These are phyloP conservation scores for Oryza punctata DNA, from an alignment of 176 grass and related monocot species.

Conservation along the genomic window DNA sequence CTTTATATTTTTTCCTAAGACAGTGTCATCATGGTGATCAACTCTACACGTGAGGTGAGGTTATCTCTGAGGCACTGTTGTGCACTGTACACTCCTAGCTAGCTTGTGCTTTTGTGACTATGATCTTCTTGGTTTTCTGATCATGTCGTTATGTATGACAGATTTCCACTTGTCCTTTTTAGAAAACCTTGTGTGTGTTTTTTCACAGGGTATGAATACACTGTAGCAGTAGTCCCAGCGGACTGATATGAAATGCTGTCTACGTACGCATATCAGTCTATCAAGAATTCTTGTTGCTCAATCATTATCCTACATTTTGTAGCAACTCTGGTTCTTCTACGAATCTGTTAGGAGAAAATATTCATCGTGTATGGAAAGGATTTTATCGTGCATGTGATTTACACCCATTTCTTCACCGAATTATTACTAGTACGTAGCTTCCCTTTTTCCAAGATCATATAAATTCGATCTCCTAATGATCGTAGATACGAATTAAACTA, in stretches of 20 bases:
- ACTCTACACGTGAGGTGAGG: background rate
- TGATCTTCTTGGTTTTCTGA: background rate
- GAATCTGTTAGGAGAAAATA: background rate
- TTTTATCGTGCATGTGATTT: too few species aligned
- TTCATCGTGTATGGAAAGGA: too few species aligned
- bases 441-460: too few species aligned
- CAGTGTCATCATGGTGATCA: background rate
- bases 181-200: background rate
- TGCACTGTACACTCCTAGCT: background rate
- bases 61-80: background rate
- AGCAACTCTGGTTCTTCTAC: background rate
- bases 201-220: background rate
- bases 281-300: background rate
- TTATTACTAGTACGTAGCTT: too few species aligned
- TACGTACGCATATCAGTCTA: background rate
- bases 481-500: too few species aligned
- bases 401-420: too few species aligned
- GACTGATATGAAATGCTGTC: background rate
- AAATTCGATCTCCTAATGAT: too few species aligned
- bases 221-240: background rate
- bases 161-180: background rate
- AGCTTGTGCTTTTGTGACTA: background rate
- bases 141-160: slow-evolving; percentile 1
- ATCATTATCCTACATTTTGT: background rate
- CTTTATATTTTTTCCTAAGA: background rate